phyloP scores from a whole-genome alignment of 2,329 filamentous ascomycete species.

The Botryotinia narcissicola region DNA sequence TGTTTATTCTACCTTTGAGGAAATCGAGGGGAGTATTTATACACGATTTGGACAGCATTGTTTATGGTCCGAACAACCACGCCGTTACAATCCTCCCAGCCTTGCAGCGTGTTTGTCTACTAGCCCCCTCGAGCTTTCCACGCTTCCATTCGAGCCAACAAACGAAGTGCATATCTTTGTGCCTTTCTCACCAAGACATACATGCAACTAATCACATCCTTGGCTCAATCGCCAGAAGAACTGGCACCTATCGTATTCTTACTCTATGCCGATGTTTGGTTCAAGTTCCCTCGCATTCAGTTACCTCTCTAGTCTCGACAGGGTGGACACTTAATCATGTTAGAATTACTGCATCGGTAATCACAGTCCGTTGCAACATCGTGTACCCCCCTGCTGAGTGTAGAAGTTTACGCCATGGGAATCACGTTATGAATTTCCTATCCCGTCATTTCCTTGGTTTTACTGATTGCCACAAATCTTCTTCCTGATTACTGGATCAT shows the following conservation, averaged over 20 bases:
- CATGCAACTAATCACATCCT: conserved; percentile 21
- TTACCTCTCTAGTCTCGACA: conserved; percentile 26
- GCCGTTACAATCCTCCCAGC: conserved; percentile 21
- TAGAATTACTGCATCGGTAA: conserved; percentile 25
- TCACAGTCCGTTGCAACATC: conserved; percentile 21
- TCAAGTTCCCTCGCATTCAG: conserved; percentile 8
- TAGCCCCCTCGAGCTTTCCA: conserved; percentile 16
- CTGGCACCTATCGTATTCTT: conserved; percentile 21
- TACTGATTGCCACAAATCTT: conserved; percentile 23
- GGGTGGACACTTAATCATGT: conserved; percentile 23
- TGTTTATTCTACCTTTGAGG: conserved; percentile 16
- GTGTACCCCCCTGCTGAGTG: conserved; percentile 30
- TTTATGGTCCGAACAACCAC: conserved; percentile 18
- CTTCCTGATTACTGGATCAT: conserved; percentile 28
- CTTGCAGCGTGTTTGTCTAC: conserved; percentile 17
- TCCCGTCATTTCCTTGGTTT: conserved; percentile 30
- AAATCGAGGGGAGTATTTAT: conserved; percentile 32
- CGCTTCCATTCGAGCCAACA: conserved; percentile 28
- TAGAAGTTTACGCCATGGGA: conserved; percentile 23
- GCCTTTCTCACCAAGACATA: conserved; percentile 25
- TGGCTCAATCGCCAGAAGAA: conserved; percentile 8
- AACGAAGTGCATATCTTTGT: conserved; percentile 31
- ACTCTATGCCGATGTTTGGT: conserved; percentile 18
- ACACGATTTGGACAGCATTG: conserved; percentile 19
- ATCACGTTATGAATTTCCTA: conserved; percentile 36